Evolutionary conservation across 2,329 filamentous ascomycete species (phyloP).

Genomic region (Lachnellula subtilissima): DNA sequence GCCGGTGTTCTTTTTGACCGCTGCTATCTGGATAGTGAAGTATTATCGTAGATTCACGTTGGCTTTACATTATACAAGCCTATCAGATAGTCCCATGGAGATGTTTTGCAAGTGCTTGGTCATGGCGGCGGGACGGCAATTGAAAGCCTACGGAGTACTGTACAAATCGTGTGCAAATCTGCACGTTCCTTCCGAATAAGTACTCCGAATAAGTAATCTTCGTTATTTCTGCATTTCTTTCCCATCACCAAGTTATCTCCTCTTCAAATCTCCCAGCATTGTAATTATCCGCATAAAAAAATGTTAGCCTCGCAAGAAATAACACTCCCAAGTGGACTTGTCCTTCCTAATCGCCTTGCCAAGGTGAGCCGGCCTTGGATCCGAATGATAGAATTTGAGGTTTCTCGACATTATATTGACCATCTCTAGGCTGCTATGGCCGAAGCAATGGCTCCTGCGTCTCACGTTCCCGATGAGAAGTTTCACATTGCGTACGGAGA

Average conservation of each 20-base stretch:
- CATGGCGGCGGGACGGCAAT: background rate
- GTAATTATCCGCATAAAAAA: background rate
- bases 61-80: no score
- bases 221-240: no score
- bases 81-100: background rate
- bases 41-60: no score
- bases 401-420: conserved; percentile 2
- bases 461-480: conserved; percentile 40
- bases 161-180: no score
- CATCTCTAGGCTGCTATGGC: conserved; percentile 45
- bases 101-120: background rate
- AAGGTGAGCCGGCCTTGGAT: conserved; percentile 27
- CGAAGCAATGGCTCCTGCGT: conserved; percentile 38
- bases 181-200: no score
- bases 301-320: conserved; percentile 19
- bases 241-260: no score
- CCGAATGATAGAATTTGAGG: background rate
- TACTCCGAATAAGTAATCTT: no score
- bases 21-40: background rate
- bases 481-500: conserved; percentile 43
- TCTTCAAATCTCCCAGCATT: no score
- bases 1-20: background rate
- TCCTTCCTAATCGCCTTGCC: conserved; percentile 49
- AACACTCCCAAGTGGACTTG: conserved; percentile 45
- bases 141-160: background rate